Percentiles rank a stretch among this genome's conserved stretches.
These are phyloP conservation scores for Aquilaria yunnanensis DNA, from an alignment of 345 rosid genomes.

Conservation along the genomic window DNA sequence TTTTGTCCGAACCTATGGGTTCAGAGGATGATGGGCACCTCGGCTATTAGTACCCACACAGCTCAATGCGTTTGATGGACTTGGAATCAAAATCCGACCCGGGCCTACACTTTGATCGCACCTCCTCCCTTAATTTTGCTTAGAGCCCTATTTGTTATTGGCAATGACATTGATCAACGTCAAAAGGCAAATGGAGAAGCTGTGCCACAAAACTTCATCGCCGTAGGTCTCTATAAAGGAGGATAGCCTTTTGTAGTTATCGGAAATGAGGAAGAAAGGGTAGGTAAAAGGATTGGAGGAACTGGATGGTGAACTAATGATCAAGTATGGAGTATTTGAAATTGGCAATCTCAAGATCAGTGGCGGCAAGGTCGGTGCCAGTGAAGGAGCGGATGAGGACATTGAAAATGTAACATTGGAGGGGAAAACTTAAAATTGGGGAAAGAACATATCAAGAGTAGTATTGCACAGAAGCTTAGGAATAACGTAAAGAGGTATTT, in stretches of 20 bases:
- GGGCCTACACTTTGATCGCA: conserved; percentile 34
- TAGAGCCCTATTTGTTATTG: conserved; percentile 47
- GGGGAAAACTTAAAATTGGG: not conserved
- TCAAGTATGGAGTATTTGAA: conserved; percentile 45
- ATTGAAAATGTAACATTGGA: no score
- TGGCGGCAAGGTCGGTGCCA: conserved; percentile 56
- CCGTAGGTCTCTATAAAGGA: conserved; percentile 47
- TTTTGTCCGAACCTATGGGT: no score
- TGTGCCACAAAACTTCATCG: conserved; percentile 44
- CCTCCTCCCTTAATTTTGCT: conserved; percentile 40
- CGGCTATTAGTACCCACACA: conserved; percentile 1
- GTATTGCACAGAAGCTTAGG: no score
- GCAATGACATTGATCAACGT: conserved; percentile 25
- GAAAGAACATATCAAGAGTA: conserved; percentile 4
- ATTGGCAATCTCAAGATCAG: conserved; percentile 32
- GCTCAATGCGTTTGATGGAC: conserved; percentile 52
- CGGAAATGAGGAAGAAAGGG: conserved; percentile 53
- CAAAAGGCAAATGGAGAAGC: conserved; percentile 47
- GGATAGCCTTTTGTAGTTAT: conserved; percentile 46
- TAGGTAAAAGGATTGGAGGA: conserved; percentile 73
- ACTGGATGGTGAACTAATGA: conserved; percentile 62
- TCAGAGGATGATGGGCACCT: no score
- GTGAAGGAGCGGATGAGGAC: conserved; percentile 19
- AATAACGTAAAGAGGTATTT: no score
- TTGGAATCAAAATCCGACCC: conserved; percentile 39